A percentile compares a stretch with the other conserved stretches of the same genome.
phyloP scores from a whole-genome alignment of 352 stramenopile genomes.

The Phytophthora agathidicida region DNA sequence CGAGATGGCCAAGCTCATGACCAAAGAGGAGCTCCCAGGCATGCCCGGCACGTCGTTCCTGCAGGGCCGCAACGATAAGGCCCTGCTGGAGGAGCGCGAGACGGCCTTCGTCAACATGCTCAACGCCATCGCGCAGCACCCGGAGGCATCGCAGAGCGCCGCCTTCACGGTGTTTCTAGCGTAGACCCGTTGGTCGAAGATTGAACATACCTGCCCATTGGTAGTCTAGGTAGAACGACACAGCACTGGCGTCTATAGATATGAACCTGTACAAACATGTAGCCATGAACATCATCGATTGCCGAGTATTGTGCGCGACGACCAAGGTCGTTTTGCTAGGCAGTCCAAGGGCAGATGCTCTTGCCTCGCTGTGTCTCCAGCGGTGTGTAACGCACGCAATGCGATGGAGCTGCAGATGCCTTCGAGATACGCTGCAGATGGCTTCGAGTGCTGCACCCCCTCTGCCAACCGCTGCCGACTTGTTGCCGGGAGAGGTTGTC shows the following conservation, averaged over 20 bases:
- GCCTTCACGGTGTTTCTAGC: slow-evolving; percentile 54
- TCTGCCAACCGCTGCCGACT: slow-evolving; percentile 25
- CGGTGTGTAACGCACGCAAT: slow-evolving; percentile 17
- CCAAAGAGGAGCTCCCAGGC: slow-evolving; percentile 52
- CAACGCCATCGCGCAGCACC: slow-evolving; percentile 65
- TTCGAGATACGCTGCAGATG: slow-evolving; percentile 23
- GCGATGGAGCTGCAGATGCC: slow-evolving; percentile 17
- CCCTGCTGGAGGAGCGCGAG: slow-evolving; percentile 60
- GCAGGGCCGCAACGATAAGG: slow-evolving; percentile 56
- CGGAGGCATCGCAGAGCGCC: slow-evolving; percentile 43
- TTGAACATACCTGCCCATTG: slow-evolving; percentile 23
- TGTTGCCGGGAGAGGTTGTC: slow-evolving; percentile 10
- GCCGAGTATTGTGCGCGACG: slow-evolving; percentile 14
- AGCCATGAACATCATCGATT: slow-evolving; percentile 6
- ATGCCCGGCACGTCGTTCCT: slow-evolving; percentile 59
- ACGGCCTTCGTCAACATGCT: slow-evolving; percentile 66
- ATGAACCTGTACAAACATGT: slow-evolving; percentile 35
- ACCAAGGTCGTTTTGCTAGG: too few relatives aligned
- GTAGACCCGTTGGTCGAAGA: slow-evolving; percentile 25
- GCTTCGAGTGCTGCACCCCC: slow-evolving; percentile 9
- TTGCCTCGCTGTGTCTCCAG: slow-evolving; percentile 6
- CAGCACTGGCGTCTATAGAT: slow-evolving; percentile 20
- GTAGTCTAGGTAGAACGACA: slow-evolving; percentile 23
- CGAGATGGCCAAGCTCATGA: slow-evolving; percentile 63
- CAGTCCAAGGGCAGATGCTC: neutral